Evolutionary conservation across 2,329 filamentous ascomycete species (phyloP), one percentile per base, ranked within the genome.

Genomic region (Monosporascus sp.): DNA sequence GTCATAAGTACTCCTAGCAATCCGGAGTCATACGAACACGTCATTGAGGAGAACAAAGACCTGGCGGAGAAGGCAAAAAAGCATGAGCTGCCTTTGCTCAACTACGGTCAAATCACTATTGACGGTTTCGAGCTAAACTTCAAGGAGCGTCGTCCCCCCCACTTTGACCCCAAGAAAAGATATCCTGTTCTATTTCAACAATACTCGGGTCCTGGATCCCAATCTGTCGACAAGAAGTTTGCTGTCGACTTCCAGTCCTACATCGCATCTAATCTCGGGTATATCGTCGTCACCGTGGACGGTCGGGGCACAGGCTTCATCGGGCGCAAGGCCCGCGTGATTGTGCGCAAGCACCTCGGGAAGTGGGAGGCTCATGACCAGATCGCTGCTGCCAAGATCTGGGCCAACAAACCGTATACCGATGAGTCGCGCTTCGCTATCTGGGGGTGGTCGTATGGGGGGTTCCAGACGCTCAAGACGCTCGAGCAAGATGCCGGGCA

Each of bases 371-470:
- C 93, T 0, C 78, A 84, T 40, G 94, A 97, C 70, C 94, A 99
- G 70, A 97, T 99, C 60, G 88, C 86, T 26, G 88, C 91, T 1
- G 94, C 89, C 3, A 88, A 92, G 70, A 83, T 88, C 59, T 97
- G 91, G 86, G 87, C 88, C 0, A 75, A 77, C 38, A 93, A 91
- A 67, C 72, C 80, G 16, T 97, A 99, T 69, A 86, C 97, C 16
- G 95, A 99, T 68, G 77, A 81, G 26, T 78, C 84, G 7, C 84
- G 89, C 52, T 83, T 99, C 61, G 92, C 91, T 20, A 96, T 99
- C 66, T 99, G 94, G 94, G 94, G 94, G 48, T 99, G 94, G 94
- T 96, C 90, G 58, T 99, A 94, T 66, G 94, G 94, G 54, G 94
- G 94, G 11, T 99, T 96, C 77, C 89, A 89, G 77, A 90, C 94